Evolutionary conservation across 441 rosid genomes (phyloP).

Genomic region (Euphorbia celastroides): DNA sequence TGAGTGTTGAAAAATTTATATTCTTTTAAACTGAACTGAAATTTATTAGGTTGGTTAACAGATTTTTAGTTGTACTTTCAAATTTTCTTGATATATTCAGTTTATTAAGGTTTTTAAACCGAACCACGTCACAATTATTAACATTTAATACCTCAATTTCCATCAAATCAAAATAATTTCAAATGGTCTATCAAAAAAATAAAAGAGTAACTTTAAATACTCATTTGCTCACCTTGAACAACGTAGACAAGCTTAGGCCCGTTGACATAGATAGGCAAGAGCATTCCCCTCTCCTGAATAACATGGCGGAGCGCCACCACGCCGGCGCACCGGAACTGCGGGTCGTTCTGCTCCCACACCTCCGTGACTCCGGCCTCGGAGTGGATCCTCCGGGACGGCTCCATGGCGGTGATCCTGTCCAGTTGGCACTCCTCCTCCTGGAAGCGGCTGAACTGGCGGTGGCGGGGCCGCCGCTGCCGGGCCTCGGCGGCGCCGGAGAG

Average conservation of each 20-base stretch:
- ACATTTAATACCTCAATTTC: too few relatives aligned
- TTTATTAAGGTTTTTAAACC: too few relatives aligned
- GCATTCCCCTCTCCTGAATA: constrained; percentile 30
- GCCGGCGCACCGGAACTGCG: constrained; percentile 39
- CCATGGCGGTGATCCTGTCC: neutral
- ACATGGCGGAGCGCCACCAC: constrained; percentile 28
- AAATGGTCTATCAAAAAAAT: too few relatives aligned
- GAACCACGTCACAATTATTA: too few relatives aligned
- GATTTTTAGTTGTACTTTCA: too few relatives aligned
- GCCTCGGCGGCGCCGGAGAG: neutral
- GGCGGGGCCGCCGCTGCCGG: neutral
- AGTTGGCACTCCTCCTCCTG: constrained; percentile 1
- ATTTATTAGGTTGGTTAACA: too few relatives aligned
- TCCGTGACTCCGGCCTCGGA: constrained; percentile 41
- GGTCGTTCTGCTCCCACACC: constrained; percentile 32
- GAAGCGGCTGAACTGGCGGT: neutral
- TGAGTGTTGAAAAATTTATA: too few relatives aligned
- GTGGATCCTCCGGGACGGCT: constrained; percentile 21
- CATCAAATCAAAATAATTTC: neutral
- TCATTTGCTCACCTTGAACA: constrained; percentile 28
- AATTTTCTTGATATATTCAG: too few relatives aligned
- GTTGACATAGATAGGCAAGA: constrained; percentile 32
- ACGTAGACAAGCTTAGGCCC: constrained; percentile 32
- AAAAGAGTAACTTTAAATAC: neutral
- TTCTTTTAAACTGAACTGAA: too few relatives aligned